Evolutionary conservation across 1,284 basidiomycete species (phyloP).

Genomic region (Heterobasidion occidentale): DNA sequence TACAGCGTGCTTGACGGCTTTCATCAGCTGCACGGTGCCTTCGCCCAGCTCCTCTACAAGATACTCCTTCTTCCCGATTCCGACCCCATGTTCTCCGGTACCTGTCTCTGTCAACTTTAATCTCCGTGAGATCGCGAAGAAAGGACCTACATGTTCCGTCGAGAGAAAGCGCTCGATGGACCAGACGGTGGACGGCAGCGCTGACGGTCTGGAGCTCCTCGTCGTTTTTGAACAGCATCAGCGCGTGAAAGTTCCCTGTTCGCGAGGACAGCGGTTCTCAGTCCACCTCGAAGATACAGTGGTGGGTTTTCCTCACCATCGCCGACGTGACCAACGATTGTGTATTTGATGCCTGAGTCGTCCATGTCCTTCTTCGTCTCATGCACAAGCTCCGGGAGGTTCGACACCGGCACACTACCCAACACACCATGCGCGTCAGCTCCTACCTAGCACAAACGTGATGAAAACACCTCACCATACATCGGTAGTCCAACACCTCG

Average conservation of each 20-base stretch:
- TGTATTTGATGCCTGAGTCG: slow-evolving; percentile 52
- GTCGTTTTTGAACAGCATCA: slow-evolving; percentile 58
- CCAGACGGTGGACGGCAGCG: slow-evolving; percentile 59
- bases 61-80: slow-evolving; percentile 70
- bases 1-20: slow-evolving; percentile 64
- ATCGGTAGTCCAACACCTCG: slow-evolving; percentile 80
- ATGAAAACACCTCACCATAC: slow-evolving; percentile 49
- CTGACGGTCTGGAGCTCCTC: slow-evolving; percentile 48
- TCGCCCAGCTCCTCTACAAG: slow-evolving; percentile 69
- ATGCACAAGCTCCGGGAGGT: slow-evolving; percentile 55
- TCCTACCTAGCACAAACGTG: slow-evolving; percentile 12
- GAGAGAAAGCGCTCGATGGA: slow-evolving; percentile 56
- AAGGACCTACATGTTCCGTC: slow-evolving; percentile 62
- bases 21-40: slow-evolving; percentile 76
- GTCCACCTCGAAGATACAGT: slow-evolving; percentile 19
- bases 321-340: slow-evolving; percentile 81
- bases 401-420: slow-evolving; percentile 73
- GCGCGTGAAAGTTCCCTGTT: slow-evolving; percentile 57
- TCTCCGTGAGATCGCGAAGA: neutral
- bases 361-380: slow-evolving; percentile 77
- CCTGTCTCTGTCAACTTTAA: slow-evolving; percentile 12
- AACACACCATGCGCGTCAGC: slow-evolving; percentile 16
- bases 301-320: slow-evolving; percentile 50
- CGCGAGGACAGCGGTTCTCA: slow-evolving; percentile 3
- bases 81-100: slow-evolving; percentile 64